Conservation (phyloP, 257 asterid genomes). For the Solanum pimpinellifolium region DNA sequence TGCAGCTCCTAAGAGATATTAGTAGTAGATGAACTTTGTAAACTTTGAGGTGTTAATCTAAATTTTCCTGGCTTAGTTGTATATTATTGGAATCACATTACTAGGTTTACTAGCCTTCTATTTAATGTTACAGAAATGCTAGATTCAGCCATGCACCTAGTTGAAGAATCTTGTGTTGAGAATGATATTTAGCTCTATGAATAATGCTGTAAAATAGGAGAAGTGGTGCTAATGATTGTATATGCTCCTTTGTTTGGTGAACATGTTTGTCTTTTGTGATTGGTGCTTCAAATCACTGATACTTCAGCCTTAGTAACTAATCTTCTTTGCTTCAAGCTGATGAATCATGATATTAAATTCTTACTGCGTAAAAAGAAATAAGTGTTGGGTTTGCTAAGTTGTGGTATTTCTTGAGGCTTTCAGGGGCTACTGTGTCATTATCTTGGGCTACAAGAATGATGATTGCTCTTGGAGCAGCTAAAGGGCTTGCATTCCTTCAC, state of each 20-base stretch:
- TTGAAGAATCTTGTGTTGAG: neutral
- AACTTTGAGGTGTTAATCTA: neutral
- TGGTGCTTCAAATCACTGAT: neutral
- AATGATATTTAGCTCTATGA: neutral
- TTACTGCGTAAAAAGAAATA: neutral
- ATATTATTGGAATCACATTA: neutral
- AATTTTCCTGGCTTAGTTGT: neutral
- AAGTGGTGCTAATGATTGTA: neutral
- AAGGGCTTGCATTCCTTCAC: conserved; percentile 98
- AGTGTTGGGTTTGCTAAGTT: conserved; percentile 20
- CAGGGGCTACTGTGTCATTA: conserved; percentile 75
- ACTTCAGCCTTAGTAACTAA: neutral
- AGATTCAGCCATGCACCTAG: neutral
- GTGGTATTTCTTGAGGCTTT: conserved; percentile 56
- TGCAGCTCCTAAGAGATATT: neutral
- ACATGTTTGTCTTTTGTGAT: neutral
- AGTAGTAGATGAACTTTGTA: neutral
- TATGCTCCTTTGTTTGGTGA: neutral
- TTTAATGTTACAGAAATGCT: neutral
- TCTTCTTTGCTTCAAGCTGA: neutral
- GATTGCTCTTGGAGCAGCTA: conserved; percentile 99
- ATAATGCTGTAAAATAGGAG: neutral
- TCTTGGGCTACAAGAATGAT: conserved; percentile 96
- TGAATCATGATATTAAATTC: neutral
- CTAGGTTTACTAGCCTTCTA: neutral